These are phyloP conservation scores for Coemansia brasiliensis DNA, from an alignment of 192 early-diverging fungal species.

Conservation along the genomic window DNA sequence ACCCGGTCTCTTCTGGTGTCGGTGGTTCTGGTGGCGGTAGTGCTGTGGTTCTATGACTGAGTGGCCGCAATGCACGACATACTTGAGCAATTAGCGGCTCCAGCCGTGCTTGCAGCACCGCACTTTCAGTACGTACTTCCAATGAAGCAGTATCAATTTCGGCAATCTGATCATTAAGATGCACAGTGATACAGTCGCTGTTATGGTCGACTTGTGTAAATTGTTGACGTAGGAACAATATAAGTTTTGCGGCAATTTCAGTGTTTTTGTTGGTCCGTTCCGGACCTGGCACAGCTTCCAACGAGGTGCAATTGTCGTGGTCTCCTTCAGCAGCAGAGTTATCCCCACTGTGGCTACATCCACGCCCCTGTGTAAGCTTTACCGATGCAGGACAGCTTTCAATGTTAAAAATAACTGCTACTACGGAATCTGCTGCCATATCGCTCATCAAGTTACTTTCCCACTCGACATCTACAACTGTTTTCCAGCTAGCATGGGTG, in stretches of 20 bases:
- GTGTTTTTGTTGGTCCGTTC: slow-evolving; percentile 14
- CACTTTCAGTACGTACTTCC: slow-evolving; percentile 36
- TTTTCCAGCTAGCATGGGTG: slow-evolving; percentile 57
- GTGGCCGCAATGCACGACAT: slow-evolving; percentile 38
- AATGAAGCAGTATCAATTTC: slow-evolving; percentile 22
- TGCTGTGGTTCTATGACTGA: slow-evolving; percentile 24
- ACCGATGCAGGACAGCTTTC: slow-evolving; percentile 89
- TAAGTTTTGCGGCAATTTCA: slow-evolving; percentile 26
- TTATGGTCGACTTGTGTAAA: slow-evolving; percentile 32
- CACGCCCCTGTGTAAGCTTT: slow-evolving; percentile 57
- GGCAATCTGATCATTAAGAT: slow-evolving; percentile 21
- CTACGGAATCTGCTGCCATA: slow-evolving; percentile 92
- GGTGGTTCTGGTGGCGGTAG: slow-evolving; percentile 21
- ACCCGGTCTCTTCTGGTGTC: slow-evolving; percentile 11
- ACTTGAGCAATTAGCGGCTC: slow-evolving; percentile 35
- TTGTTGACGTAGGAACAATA: slow-evolving; percentile 47
- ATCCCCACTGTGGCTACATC: slow-evolving; percentile 18
- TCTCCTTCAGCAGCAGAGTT: neutral
- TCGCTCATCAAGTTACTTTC: slow-evolving; percentile 87
- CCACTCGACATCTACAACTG: slow-evolving; percentile 81
- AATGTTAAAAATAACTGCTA: slow-evolving; percentile 81
- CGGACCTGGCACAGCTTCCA: neutral
- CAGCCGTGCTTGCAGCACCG: slow-evolving; percentile 31
- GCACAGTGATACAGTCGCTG: slow-evolving; percentile 21
- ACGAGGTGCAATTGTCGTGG: too few species aligned